Base-by-base conservation (phyloP, 371 early-diverging fungal genomes). In the Dinochytrium kinnereticum region DNA sequence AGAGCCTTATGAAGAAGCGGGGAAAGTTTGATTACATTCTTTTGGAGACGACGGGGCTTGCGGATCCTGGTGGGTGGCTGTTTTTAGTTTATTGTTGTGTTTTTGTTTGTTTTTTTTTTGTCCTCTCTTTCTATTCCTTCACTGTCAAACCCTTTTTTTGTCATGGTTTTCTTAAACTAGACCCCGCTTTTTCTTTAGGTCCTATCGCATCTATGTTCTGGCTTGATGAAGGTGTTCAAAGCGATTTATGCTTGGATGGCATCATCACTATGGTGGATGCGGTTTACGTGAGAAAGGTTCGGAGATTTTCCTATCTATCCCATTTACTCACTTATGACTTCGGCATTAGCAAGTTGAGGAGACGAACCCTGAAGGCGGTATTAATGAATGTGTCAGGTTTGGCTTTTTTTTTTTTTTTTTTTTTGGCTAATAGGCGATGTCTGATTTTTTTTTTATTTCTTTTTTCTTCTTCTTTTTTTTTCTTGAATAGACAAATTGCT, bases 171-270 rank as follows among this genome's bases (percentile, higher is more conserved):
- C n/a, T n/a, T n/a, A n/a, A n/a, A n/a, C n/a, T n/a, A n/a, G n/a
- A n/a, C n/a, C n/a, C n/a, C n/a, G 26, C n/a, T 69, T 19, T 19
- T 15, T 7, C 13, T 24, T 40, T 66, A 66, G 82, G 94, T 0
- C 95, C 95, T 2, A 97, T 98, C 68, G 96, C 95, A 1, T 88
- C 92, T 30, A 96, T 96, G 92, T 93, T 98, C 78, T 98, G 98
- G 99, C 79, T 97, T 51, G 98, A 98, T 74, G 97, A 96, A 76
- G 94, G 91, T 17, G 87, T 98, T 44, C 91, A 93, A 2, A 91
- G 93, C 74, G 90, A 94, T 2, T 86, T 98, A 33, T 92, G 94
- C 68, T 82, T 98, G 39, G 99, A 98, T 74, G 98, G 81, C 0
- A 93, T 98, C 44, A 88, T 97, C 1, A 95, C 97, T 1, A 80